Evolutionary conservation across 208 protist species (phyloP), one percentile per base, ranked within the genome.

Genomic region (Leptomonas pyrrhocoris): DNA sequence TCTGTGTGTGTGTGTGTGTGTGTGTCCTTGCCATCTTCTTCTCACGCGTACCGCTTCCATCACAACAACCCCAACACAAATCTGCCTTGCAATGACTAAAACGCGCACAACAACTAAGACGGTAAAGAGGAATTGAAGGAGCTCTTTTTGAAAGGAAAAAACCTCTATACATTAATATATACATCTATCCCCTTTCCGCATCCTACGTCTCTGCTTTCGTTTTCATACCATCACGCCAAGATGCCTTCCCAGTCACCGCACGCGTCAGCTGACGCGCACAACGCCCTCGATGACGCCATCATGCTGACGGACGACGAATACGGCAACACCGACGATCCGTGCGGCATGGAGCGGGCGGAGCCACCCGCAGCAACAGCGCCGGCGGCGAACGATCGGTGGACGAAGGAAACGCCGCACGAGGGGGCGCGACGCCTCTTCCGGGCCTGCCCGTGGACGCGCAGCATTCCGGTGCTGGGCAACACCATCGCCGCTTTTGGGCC

Each of bases 391-490:
- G 55, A 60, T 34, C 30, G 36, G 19, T 60, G 55, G 55, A 77
- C 75, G 28, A 21, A 21, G 15, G 69, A 68, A 45, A 51, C 56
- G 36, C 54, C 49, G 56, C 11, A 55, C 62, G 45, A 58, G 71
- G 15, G 67, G 49, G 12, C 13, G 25, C n/a, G 79, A 77, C 46
- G 36, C 84, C 2, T 79, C 87, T 67, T 73, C 73, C 1, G 45
- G 62, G 2, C 19, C 28, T 62, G 61, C 19, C 85, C 81, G 13
- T 84, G 73, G 59, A 36, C 78, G 2, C 68, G 77, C 19, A 30
- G 60, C n/a, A 68, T 88, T 15, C 83, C 86, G 27, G 42, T 88
- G 21, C 81, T 89, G 21, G 77, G 79, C 23, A 30, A 74, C 28
- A 71, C 79, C 30, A 57, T 51, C 31, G 68, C 77, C n/a, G 84